These are phyloP conservation scores for Actinomortierella ambigua DNA, from an alignment of 371 early-diverging fungal species.

Conservation along the genomic window DNA sequence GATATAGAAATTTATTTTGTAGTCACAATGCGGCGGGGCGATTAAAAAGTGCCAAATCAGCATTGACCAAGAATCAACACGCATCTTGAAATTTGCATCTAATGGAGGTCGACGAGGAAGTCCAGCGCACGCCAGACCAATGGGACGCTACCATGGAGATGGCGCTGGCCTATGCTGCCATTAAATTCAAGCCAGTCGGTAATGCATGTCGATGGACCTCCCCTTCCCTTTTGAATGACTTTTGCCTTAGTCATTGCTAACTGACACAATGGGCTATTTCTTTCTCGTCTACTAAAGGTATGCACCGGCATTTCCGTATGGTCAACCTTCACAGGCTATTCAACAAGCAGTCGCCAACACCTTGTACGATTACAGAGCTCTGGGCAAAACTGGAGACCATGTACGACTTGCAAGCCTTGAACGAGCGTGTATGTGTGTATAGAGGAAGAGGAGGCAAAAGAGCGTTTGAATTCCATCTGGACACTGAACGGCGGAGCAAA, in stretches of 20 bases:
- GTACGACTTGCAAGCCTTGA: constrained; percentile 60
- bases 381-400: constrained; percentile 57
- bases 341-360: constrained; percentile 54
- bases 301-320: constrained; percentile 69
- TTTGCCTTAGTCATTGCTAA: background rate
- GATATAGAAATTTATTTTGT: too few species aligned
- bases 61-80: too few species aligned
- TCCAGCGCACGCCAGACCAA: constrained; percentile 18
- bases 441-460: too few species aligned
- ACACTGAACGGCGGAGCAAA: too few species aligned
- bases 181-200: constrained; percentile 68
- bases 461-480: too few species aligned
- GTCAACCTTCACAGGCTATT: constrained; percentile 63
- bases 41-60: too few species aligned
- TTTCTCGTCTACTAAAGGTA: constrained; percentile 51
- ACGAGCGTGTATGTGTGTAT: constrained; percentile 62
- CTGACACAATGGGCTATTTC: too few species aligned
- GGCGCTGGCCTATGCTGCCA: constrained; percentile 58
- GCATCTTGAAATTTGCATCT: too few species aligned
- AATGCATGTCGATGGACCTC: too few species aligned
- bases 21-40: too few species aligned
- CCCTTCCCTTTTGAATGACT: too few species aligned
- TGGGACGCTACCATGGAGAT: constrained; percentile 70
- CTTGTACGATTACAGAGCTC: constrained; percentile 55
- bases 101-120: too few species aligned